phyloP scores from a whole-genome alignment of 495 filamentous ascomycete species.

The Penicillium pancosmium region DNA sequence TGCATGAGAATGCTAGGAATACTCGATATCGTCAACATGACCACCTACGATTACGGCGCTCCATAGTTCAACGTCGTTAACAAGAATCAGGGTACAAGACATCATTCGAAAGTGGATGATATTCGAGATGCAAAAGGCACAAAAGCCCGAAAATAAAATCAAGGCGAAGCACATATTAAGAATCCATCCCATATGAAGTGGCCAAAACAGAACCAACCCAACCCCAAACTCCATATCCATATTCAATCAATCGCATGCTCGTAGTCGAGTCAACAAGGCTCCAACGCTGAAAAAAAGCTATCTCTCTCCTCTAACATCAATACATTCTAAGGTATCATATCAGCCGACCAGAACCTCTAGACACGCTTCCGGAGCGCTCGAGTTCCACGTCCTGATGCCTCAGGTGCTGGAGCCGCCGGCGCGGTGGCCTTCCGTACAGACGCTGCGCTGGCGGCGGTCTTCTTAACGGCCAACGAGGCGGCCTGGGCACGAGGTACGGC shows the following conservation, averaged over 20 bases:
- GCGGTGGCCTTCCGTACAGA: slow-evolving; percentile 40
- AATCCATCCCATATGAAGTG: background rate
- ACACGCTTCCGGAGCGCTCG: slow-evolving; percentile 53
- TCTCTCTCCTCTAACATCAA: background rate
- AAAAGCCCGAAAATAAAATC: background rate
- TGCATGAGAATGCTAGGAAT: background rate
- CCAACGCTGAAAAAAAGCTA: slow-evolving; percentile 1
- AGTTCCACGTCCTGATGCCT: slow-evolving; percentile 39
- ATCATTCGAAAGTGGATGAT: background rate
- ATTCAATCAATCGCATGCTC: background rate
- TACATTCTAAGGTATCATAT: background rate
- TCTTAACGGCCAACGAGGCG: slow-evolving; percentile 43
- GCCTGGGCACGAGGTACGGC: slow-evolving; percentile 35
- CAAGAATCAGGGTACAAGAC: too few relatives aligned
- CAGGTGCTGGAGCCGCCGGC: slow-evolving; percentile 31
- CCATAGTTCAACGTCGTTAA: too few relatives aligned
- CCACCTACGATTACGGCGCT: too few relatives aligned
- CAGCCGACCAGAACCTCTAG: slow-evolving; percentile 18
- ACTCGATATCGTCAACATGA: background rate
- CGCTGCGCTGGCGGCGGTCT: slow-evolving; percentile 32
- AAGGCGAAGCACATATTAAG: background rate
- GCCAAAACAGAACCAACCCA: background rate
- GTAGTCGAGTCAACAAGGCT: background rate
- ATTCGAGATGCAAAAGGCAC: background rate
- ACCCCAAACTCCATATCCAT: background rate